Base-by-base conservation (phyloP, 2,329 filamentous ascomycete genomes). In the Bertia moriformis region DNA sequence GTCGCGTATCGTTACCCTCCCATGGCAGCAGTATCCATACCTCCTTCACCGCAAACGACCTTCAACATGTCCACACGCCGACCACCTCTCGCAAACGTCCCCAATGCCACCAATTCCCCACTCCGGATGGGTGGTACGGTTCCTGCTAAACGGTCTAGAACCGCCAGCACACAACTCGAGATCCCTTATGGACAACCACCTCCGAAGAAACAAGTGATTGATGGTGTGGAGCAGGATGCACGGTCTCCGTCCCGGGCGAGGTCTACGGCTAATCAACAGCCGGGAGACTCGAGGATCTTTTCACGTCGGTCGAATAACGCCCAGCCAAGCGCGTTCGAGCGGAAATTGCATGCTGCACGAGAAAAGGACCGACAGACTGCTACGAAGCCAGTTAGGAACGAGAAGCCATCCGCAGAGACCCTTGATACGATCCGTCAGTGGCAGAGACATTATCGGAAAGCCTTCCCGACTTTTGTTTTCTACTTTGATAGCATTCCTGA, bases 401-500 rank as follows among this genome's bases (percentile, higher is more conserved):
- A 35, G 17, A 35, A 18, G 32, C 32, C 10, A 17, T 35, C 32
- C 7, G 32, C 32, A 38, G 54, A 59, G 41, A 62, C 65, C 42
- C 45, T 64, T 17, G 59, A 66, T 29, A 60, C 58, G 27, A 59
- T 88, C 42, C 67, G 74, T 27, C 72, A 76, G 55, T 98, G 91
- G 91, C 88, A 93, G 62, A 78, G 76, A 51, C 86, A 94, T 56
- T 93, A 94, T 56, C 71, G 82, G 47, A 80, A 78, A 52, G 79
- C 85, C 45, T 98, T 98, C 54, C 91, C 91, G 1, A 74, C 78
- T 45, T 93, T 91, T 59, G 83, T 93, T 46, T 95, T 98, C 54
- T 98, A 94, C 63, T 96, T 96, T 55, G 91, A 98, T 53, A 87
- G 77, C 55, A 73, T 95, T 40, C 75, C 86, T 2, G 80, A 86